A percentile compares a stretch with the other conserved stretches of the same genome.
These are phyloP conservation scores for Pseudopithomyces chartarum DNA, from an alignment of 2,329 filamentous ascomycete species.

Conservation along the genomic window DNA sequence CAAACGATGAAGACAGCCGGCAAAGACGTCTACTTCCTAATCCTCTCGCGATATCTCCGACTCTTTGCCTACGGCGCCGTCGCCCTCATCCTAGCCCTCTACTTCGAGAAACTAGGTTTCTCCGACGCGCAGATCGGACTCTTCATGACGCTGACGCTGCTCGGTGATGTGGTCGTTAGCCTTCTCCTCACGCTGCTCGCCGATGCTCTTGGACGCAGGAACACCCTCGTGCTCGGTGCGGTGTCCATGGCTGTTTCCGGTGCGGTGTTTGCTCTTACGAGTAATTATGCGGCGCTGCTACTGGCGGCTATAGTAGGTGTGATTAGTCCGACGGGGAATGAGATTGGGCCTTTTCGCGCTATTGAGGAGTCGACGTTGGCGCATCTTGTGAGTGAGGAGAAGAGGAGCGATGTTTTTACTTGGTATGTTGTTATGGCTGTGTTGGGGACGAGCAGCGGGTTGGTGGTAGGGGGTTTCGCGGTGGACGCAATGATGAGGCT, in stretches of 20 bases:
- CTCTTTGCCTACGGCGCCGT: slow-evolving; percentile 44
- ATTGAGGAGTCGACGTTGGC: slow-evolving; percentile 47
- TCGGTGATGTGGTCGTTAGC: slow-evolving; percentile 45
- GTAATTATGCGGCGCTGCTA: slow-evolving; percentile 38
- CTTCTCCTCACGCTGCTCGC: slow-evolving; percentile 45
- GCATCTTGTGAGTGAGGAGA: slow-evolving; percentile 35
- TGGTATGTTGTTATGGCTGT: slow-evolving; percentile 49
- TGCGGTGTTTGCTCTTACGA: slow-evolving; percentile 39
- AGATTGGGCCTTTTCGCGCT: slow-evolving; percentile 49
- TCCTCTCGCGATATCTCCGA: slow-evolving; percentile 43
- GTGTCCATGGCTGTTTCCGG: slow-evolving; percentile 43
- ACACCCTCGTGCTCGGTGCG: slow-evolving; percentile 40
- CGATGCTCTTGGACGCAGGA: slow-evolving; percentile 41
- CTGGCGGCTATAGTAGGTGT: slow-evolving; percentile 45
- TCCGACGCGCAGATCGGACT: slow-evolving; percentile 45
- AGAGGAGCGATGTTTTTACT: slow-evolving; percentile 44
- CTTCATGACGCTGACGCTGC: slow-evolving; percentile 48
- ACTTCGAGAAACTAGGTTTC: slow-evolving; percentile 41
- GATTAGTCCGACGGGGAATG: slow-evolving; percentile 45
- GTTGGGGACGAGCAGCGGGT: slow-evolving; percentile 40
- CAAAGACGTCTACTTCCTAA: slow-evolving; percentile 41
- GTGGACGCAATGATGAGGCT: slow-evolving; percentile 38
- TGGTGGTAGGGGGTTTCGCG: slow-evolving; percentile 43
- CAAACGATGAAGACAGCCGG: slow-evolving; percentile 31
- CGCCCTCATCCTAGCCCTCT: slow-evolving; percentile 44